These are phyloP conservation scores for Vitis amurensis DNA, from an alignment of 164 flowering plant genomes.

Conservation along the genomic window DNA sequence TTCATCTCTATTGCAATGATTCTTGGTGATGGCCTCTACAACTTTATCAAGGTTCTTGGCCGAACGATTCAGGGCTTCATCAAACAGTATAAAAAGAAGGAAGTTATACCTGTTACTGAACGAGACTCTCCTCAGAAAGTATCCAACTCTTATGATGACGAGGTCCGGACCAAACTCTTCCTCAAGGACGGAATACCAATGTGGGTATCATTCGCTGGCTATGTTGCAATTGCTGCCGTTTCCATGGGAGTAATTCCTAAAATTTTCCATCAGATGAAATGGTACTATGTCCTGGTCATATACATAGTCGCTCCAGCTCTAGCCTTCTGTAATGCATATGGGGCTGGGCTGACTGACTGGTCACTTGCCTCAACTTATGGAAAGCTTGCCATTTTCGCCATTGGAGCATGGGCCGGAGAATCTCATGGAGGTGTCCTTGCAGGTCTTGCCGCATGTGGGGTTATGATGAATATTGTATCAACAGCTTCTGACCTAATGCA, in stretches of 20 bases:
- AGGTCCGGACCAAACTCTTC: slow-evolving; percentile 37
- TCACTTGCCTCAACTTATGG: slow-evolving; percentile 59
- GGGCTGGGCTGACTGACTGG: slow-evolving; percentile 61
- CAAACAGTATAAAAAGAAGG: slow-evolving; percentile 17
- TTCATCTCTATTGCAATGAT: slow-evolving; percentile 46
- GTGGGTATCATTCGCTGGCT: slow-evolving; percentile 43
- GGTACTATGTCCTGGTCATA: slow-evolving; percentile 44
- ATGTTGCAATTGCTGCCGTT: slow-evolving; percentile 33
- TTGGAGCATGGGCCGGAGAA: slow-evolving; percentile 48
- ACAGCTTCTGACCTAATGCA: slow-evolving; percentile 64
- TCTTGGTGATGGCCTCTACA: slow-evolving; percentile 51
- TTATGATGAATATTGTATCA: slow-evolving; percentile 62
- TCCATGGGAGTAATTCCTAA: slow-evolving; percentile 39
- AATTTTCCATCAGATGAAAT: slow-evolving; percentile 53
- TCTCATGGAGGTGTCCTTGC: slow-evolving; percentile 46
- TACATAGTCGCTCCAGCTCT: slow-evolving; percentile 40
- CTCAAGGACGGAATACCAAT: slow-evolving; percentile 54
- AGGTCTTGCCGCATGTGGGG: slow-evolving; percentile 58
- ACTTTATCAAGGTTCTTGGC: slow-evolving; percentile 7
- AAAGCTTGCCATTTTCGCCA: slow-evolving; percentile 46
- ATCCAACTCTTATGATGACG: slow-evolving; percentile 27
- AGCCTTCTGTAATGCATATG: slow-evolving; percentile 66
- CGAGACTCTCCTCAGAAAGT: too few relatives aligned
- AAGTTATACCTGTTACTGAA: slow-evolving; percentile 3
- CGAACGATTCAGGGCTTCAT: too few relatives aligned